Conservation (phyloP, 345 rosid species). For the Anastatica hierochuntica region DNA sequence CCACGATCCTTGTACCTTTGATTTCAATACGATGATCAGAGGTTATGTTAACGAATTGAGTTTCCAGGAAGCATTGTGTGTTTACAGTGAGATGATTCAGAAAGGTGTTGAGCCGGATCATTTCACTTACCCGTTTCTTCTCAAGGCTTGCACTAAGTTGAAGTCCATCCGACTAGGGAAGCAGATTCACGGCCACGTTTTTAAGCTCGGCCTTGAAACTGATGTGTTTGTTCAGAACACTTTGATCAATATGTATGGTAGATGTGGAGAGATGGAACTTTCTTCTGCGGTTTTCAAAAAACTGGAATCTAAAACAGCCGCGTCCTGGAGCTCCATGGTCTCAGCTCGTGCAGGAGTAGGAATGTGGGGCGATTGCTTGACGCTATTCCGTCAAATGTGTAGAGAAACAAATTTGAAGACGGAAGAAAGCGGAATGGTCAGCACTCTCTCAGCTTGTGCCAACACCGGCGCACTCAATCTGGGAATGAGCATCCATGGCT, state of each 20-base stretch:
- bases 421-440: conserved; percentile 38
- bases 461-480: conserved; percentile 32
- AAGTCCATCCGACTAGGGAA: conserved; percentile 17
- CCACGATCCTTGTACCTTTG: conserved; percentile 24
- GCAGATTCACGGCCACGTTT: conserved; percentile 29
- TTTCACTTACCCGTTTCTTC: conserved; percentile 29
- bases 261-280: conserved; percentile 22
- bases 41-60: conserved; percentile 19
- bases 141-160: conserved; percentile 28
- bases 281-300: conserved; percentile 22
- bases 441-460: conserved; percentile 33
- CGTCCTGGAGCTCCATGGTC: conserved; percentile 31
- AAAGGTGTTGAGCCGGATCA: conserved; percentile 20
- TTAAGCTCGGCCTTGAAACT: conserved; percentile 22
- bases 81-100: conserved; percentile 22
- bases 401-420: conserved; percentile 19
- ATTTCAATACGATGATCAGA: conserved; percentile 32
- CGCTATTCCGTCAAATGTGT: conserved; percentile 18
- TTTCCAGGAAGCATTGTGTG: conserved; percentile 19
- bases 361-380: conserved; percentile 25
- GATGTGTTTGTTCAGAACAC: conserved; percentile 27
- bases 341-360: conserved; percentile 16
- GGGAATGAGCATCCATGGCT: conserved; percentile 35
- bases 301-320: conserved; percentile 22
- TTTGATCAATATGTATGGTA: conserved; percentile 29